Conservation (phyloP, 1,284 basidiomycete genomes). For the Xerocomus amazonicus region DNA sequence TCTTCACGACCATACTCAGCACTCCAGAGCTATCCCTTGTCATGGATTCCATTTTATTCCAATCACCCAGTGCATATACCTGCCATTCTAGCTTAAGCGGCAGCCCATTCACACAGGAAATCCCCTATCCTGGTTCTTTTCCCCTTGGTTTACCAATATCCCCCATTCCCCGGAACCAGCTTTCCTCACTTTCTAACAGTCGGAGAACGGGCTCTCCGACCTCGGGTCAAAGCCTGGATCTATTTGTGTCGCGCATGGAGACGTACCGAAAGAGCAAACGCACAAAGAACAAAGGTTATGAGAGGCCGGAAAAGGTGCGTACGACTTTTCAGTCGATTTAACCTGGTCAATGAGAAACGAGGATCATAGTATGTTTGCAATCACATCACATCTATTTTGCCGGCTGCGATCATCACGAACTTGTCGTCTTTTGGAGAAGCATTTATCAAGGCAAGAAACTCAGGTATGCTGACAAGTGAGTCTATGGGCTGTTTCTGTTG, state of each 20-base stretch:
- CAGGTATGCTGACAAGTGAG: conserved; percentile 14
- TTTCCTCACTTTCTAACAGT: conserved; percentile 8
- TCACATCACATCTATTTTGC: conserved; percentile 30
- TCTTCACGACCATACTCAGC: conserved; percentile 1
- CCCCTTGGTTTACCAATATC: conserved; percentile 7
- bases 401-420: conserved; percentile 15
- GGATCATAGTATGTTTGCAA: conserved; percentile 24
- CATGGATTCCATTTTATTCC: background rate
- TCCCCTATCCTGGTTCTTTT: conserved; percentile 13
- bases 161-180: background rate
- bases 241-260: conserved; percentile 13
- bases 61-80: conserved; percentile 4
- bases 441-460: conserved; percentile 19
- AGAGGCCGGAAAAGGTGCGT: conserved; percentile 21
- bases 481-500: background rate
- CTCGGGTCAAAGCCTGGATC: conserved; percentile 17
- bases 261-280: conserved; percentile 5
- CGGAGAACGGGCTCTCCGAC: conserved; percentile 10
- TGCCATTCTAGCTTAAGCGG: conserved; percentile 10
- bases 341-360: background rate
- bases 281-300: conserved; percentile 21
- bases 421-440: conserved; percentile 25
- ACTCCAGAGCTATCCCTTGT: conserved; percentile 14
- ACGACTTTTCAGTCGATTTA: background rate
- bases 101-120: conserved; percentile 11